These are phyloP conservation scores for Niveomyces coronatus DNA, from an alignment of 2,329 filamentous ascomycete genomes.

Conservation along the genomic window DNA sequence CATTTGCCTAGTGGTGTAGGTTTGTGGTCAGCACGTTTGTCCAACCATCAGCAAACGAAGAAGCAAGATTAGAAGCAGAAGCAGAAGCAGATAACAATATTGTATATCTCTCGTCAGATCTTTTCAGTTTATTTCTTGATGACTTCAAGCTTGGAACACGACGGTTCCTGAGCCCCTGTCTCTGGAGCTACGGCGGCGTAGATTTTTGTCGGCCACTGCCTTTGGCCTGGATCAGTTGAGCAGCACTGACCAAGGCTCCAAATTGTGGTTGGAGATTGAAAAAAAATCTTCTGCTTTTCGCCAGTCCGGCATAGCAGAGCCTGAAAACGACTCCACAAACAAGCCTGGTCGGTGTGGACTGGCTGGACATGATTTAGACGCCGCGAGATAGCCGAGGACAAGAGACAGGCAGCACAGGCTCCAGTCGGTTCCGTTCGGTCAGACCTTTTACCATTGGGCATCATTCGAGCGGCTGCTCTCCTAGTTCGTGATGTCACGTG, in stretches of 20 bases:
- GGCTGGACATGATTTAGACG: background rate
- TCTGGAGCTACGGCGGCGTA: conserved; percentile 4
- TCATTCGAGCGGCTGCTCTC: conserved; percentile 33
- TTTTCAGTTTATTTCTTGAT: conserved; percentile 57
- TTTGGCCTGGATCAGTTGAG: conserved; percentile 44
- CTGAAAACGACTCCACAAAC: background rate
- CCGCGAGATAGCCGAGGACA: background rate
- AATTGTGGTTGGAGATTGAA: conserved; percentile 37
- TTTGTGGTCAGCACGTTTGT: background rate
- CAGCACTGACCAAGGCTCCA: conserved; percentile 40
- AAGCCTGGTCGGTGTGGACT: background rate
- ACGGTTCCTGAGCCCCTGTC: conserved; percentile 36
- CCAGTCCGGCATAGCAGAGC: background rate
- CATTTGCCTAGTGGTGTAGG: too few relatives aligned
- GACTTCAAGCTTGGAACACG: conserved; percentile 41
- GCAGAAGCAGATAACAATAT: background rate
- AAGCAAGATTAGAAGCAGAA: too few relatives aligned
- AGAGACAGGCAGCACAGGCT: conserved; percentile 22
- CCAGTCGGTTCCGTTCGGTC: conserved; percentile 41
- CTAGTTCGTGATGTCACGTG: background rate
- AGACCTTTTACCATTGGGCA: conserved; percentile 57
- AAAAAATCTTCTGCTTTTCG: background rate
- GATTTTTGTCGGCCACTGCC: conserved; percentile 42
- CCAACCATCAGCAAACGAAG: too few relatives aligned
- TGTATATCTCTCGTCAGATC: conserved; percentile 46